phyloP scores from a whole-genome alignment of 495 filamentous ascomycete species.

The Oidiodendron maius region DNA sequence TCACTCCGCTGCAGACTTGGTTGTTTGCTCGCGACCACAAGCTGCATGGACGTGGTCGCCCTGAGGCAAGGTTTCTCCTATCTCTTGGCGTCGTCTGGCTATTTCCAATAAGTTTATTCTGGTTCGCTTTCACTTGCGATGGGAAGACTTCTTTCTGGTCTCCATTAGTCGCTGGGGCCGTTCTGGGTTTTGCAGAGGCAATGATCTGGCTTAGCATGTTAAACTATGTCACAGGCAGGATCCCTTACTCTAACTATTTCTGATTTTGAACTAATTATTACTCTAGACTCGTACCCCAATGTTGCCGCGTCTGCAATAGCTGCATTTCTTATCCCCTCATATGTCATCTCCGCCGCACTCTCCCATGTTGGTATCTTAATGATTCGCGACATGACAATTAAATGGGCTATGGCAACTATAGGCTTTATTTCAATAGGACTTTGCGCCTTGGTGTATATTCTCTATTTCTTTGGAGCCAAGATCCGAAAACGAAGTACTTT shows the following conservation, averaged over 20 bases:
- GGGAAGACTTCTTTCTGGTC: slow-evolving; percentile 32
- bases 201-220: slow-evolving; percentile 32
- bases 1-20: slow-evolving; percentile 32
- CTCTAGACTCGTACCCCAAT: slow-evolving; percentile 30
- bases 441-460: slow-evolving; percentile 29
- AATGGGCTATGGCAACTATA: slow-evolving; percentile 31
- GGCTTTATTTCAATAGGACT: slow-evolving; percentile 31
- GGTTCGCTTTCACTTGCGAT: slow-evolving; percentile 32
- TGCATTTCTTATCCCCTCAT: slow-evolving; percentile 33
- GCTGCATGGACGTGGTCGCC: slow-evolving; percentile 24
- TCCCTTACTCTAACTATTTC: not conserved
- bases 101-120: slow-evolving; percentile 31
- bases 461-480: slow-evolving; percentile 31
- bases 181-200: slow-evolving; percentile 31
- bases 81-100: slow-evolving; percentile 31
- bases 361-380: slow-evolving; percentile 33
- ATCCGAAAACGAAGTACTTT: slow-evolving; percentile 14
- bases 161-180: slow-evolving; percentile 28
- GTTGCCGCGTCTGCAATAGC: slow-evolving; percentile 31
- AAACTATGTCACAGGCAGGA: slow-evolving; percentile 28
- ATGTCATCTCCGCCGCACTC: slow-evolving; percentile 30
- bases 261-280: not conserved
- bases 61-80: slow-evolving; percentile 33
- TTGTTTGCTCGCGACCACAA: slow-evolving; percentile 29
- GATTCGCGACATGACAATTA: slow-evolving; percentile 30